Base-by-base conservation (phyloP, 345 rosid species). In the Anacardium occidentale region DNA sequence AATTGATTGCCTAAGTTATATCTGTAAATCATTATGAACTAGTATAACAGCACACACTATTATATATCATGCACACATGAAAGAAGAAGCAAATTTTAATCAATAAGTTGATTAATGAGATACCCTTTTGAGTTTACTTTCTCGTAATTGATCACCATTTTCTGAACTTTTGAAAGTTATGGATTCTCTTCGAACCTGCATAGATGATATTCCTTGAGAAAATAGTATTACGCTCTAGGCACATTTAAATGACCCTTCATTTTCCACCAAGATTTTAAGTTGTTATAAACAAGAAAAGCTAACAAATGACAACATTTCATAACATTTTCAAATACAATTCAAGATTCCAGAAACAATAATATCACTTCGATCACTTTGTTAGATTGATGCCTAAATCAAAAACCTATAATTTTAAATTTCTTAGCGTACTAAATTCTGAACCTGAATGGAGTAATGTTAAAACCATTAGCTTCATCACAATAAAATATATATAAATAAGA, bases 111-210 rank as follows among this genome's bases (percentile, higher is more conserved):
- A 6, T 37, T 37, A 11, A 40, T 42, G 15, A 29, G 25, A 76
- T 86, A 94, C 97, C 83, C 95, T 88, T 83, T 85, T 91, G 63
- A 85, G 83, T 2, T 80, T 80, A 57, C 21, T 61, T 74, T 77
- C 83, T 68, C 73, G 84, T 24, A 4, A 78, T 53, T 77, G 83
- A 77, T 62, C 80, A 65, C 79, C 81, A 5, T 66, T 68, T 37
- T 68, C 79, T 50, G 74, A 68, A 52, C 73, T 29, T 29, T 29
- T 29, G 32, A 29, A 1, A 3, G 32, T 7, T 24, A 69, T 37
- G 47, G 77, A 70, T 79, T 86, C 90, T 83, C 88, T 87, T 66
- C 93, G 85, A 71, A 92, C 97, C 98, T 91, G 78, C 26, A 32
- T 34, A 57, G 24, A 72, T 51, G 71, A n/a, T 29, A 50, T 22